These are phyloP conservation scores for Solanum commersonii DNA, from an alignment of 257 asterid genomes.

Conservation along the genomic window DNA sequence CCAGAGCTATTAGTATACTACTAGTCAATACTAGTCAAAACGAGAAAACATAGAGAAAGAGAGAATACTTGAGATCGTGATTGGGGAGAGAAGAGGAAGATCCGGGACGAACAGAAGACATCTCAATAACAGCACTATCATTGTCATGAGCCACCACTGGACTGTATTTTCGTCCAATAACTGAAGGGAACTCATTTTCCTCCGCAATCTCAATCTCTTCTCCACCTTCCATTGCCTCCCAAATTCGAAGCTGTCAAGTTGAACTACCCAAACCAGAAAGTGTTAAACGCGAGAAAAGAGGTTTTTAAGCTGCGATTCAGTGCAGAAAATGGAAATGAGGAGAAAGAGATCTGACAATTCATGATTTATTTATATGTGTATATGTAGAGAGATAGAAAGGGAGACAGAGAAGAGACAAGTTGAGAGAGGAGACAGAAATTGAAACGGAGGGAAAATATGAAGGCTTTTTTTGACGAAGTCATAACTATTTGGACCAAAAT, in stretches of 20 bases:
- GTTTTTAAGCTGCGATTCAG: background rate
- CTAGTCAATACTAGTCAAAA: background rate
- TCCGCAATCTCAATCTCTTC: constrained; percentile 41
- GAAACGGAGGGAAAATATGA: background rate
- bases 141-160: constrained; percentile 60
- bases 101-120: constrained; percentile 50
- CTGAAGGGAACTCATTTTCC: constrained; percentile 33
- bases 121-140: constrained; percentile 56
- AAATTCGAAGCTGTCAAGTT: background rate
- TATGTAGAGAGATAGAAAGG: background rate
- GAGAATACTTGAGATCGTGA: constrained; percentile 33
- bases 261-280: background rate
- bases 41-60: background rate
- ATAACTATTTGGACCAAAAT: background rate
- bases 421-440: background rate
- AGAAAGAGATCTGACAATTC: constrained; percentile 4
- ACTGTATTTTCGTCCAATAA: constrained; percentile 51
- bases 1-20: background rate
- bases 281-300: background rate
- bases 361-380: background rate
- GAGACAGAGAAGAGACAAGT: background rate
- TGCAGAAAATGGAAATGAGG: background rate
- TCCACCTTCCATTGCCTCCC: constrained; percentile 12
- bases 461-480: background rate
- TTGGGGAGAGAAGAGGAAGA: constrained; percentile 26